These are phyloP conservation scores for Phaeodactylum tricornutum DNA, from an alignment of 108 stramenopile genomes.

Conservation along the genomic window DNA sequence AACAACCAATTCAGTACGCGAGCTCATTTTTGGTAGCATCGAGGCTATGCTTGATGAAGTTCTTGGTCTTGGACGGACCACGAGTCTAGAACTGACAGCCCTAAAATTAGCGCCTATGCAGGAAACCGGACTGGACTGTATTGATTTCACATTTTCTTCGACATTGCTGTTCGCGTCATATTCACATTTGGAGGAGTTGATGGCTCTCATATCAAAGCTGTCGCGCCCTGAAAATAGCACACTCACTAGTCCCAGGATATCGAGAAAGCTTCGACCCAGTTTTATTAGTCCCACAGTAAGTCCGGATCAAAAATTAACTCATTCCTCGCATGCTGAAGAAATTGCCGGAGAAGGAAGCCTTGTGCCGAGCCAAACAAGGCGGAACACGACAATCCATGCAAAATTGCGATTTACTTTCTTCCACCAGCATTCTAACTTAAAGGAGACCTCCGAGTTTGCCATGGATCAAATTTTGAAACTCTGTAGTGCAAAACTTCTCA, in stretches of 20 bases:
- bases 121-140: no score
- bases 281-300: conserved; percentile 19
- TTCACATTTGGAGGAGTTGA: conserved; percentile 47
- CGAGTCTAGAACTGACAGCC: no score
- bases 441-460: conserved; percentile 51
- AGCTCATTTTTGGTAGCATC: conserved; percentile 10
- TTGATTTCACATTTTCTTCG: no score
- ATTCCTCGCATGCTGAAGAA: no score
- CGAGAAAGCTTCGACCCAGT: conserved; percentile 50
- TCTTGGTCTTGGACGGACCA: no score
- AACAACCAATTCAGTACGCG: background rate
- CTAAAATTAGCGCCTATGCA: no score
- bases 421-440: conserved; percentile 63
- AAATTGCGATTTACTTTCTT: conserved; percentile 70
- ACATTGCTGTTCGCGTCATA: conserved; percentile 29
- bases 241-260: conserved; percentile 7
- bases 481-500: background rate
- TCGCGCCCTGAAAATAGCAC: background rate
- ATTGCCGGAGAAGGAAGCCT: background rate
- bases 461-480: conserved; percentile 35
- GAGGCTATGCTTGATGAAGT: no score
- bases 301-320: background rate
- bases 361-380: background rate
- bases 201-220: conserved; percentile 28
- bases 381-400: conserved; percentile 13